Evolutionary conservation across 2,329 filamentous ascomycete genomes (phyloP).

Genomic region (Scopulariopsis brevicaulis): DNA sequence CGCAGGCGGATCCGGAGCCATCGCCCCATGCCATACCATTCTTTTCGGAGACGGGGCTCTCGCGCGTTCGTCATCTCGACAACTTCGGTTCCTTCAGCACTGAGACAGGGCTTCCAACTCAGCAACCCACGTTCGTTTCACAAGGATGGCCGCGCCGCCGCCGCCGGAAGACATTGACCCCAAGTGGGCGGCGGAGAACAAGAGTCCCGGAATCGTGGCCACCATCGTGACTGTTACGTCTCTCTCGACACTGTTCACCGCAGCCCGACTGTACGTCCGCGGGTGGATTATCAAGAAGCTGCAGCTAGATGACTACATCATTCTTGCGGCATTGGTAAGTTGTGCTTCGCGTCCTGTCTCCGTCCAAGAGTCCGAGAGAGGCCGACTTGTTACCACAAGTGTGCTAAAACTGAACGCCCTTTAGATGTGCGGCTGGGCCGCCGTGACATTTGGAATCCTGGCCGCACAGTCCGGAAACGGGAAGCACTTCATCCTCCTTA

Average conservation of each 20-base stretch:
- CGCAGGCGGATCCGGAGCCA: too few species aligned
- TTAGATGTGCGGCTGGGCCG: conserved; percentile 8
- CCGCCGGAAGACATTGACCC: not conserved
- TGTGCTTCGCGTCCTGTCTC: not conserved
- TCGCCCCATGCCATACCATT: too few species aligned
- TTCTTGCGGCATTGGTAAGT: conserved; percentile 5
- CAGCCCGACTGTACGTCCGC: conserved; percentile 8
- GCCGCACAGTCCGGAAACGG: conserved; percentile 12
- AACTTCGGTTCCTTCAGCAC: too few species aligned
- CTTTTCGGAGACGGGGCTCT: too few species aligned
- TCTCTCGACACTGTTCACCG: conserved; percentile 8
- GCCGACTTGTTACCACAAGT: not conserved
- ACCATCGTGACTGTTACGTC: conserved; percentile 9
- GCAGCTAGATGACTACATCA: conserved; percentile 10
- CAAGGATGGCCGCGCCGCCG: not conserved
- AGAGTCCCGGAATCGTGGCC: conserved; percentile 9
- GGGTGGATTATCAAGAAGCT: conserved; percentile 7
- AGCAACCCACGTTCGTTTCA: too few species aligned
- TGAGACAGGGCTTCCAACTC: too few species aligned
- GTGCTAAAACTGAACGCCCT: not conserved
- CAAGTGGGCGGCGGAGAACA: conserved; percentile 6
- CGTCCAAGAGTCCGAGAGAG: not conserved
- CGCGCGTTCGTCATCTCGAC: too few species aligned
- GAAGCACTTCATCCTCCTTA: conserved; percentile 9
- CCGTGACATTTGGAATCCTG: conserved; percentile 9